Evolutionary conservation across 1,139 yeast genomes (phyloP), one percentile per base, ranked within the genome.

Genomic region (Cylindricascospora bacillispora): DNA sequence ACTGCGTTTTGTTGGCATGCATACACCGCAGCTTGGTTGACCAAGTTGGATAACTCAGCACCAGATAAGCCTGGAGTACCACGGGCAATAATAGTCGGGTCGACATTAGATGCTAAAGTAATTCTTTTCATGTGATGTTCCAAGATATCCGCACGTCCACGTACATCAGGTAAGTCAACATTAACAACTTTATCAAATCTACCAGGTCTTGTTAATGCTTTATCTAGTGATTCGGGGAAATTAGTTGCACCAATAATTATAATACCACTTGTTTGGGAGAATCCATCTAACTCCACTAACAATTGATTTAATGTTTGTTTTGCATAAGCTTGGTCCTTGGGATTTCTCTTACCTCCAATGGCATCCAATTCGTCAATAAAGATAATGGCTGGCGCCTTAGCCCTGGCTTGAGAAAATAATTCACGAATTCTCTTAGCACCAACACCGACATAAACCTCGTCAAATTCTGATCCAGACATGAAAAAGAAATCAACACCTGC

Each of bases 401-500:
- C 85, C 45, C 95, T 69, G 5, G 99, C 99, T 43, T 89, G 93
- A 7, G 75, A 64, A 49, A 92, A 92, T 41, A 92, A 67, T 50
- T 92, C 98, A 44, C 99, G 73, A 33, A 92, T 92, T 52, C 98
- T 73, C 58, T 86, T 89, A 35, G 99, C 98, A 52, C 99, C 99
- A 23, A 92, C 98, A 54, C 99, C 99, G 22, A 92, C 98, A 48
- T 86, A 92, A 42, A 92, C 70, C 56, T 92, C 98, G 54, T 92
- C 98, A 52, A 92, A 92, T 56, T 92, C 98, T 2, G 95, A 83
- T 29, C 98, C 99, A 4, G 94, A 80, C 97, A 89, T 86, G 58
- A 86, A 89, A 58, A 89, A 89, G 53, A 92, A 92, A 17, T 97
- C 98, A 18, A 89, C 98, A 28, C 95, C 98, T 2, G 99, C 98